These are phyloP conservation scores for Globisporangium camurandrum DNA, from an alignment of 352 stramenopile species.

Conservation along the genomic window DNA sequence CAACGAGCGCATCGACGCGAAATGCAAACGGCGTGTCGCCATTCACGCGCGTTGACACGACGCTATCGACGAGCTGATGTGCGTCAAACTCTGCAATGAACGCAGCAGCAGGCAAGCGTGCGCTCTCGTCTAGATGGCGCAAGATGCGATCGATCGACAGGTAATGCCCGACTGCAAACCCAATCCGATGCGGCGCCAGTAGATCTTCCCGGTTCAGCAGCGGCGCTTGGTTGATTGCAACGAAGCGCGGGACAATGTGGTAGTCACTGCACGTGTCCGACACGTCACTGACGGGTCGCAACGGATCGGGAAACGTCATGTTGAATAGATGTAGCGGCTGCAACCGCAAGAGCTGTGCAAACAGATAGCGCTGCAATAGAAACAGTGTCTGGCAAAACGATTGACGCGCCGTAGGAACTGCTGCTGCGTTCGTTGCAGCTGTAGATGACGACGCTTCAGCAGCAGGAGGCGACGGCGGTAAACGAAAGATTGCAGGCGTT, in stretches of 20 bases:
- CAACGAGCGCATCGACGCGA: conserved; percentile 50
- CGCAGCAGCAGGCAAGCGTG: conserved; percentile 34
- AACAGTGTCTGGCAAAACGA: conserved; percentile 50
- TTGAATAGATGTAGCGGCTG: conserved; percentile 63
- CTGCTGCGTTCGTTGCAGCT: conserved; percentile 9
- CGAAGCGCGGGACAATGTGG: conserved; percentile 77
- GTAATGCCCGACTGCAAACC: conserved; percentile 62
- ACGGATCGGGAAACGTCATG: conserved; percentile 46
- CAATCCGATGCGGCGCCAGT: conserved; percentile 64
- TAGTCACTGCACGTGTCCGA: conserved; percentile 67
- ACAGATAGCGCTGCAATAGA: conserved; percentile 67
- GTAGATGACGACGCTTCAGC: conserved; percentile 10
- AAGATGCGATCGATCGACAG: conserved; percentile 59
- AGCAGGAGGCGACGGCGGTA: conserved; percentile 5
- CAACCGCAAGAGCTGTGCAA: conserved; percentile 69
- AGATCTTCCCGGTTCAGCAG: conserved; percentile 60
- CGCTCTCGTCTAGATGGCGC: conserved; percentile 49
- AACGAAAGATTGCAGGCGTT: conserved; percentile 37
- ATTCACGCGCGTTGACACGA: conserved; percentile 73
- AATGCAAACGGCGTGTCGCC: conserved; percentile 43
- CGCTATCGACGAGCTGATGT: conserved; percentile 47
- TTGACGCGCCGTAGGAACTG: conserved; percentile 18
- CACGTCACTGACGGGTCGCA: conserved; percentile 40
- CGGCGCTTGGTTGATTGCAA: conserved; percentile 54
- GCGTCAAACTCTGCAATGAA: conserved; percentile 49